These are phyloP conservation scores for Mycena latifolia DNA, from an alignment of 768 basidiomycete species.

Conservation along the genomic window DNA sequence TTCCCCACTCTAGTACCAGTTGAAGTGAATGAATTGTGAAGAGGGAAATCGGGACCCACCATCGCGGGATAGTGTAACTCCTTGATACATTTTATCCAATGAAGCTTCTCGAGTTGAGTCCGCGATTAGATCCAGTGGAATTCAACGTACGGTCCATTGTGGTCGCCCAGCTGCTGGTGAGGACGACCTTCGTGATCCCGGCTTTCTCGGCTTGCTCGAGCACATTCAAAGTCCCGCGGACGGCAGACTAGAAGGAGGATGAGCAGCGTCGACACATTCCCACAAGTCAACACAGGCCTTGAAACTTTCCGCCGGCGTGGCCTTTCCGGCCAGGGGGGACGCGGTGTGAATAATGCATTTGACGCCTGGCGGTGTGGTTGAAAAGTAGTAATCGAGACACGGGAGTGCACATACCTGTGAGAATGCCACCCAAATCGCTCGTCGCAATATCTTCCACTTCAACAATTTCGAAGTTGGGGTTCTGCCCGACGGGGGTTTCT, in stretches of 20 bases:
- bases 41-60: too few relatives aligned
- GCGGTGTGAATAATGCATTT: too few relatives aligned
- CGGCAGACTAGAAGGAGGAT: neutral
- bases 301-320: too few relatives aligned
- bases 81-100: slow-evolving; percentile 10
- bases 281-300: too few relatives aligned
- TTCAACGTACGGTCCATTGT: slow-evolving; percentile 11
- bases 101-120: neutral
- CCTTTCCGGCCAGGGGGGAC: too few relatives aligned
- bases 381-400: too few relatives aligned
- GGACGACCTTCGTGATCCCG: slow-evolving; percentile 10
- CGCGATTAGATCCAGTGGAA: too few relatives aligned
- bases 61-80: neutral
- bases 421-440: neutral
- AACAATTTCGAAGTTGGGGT: slow-evolving; percentile 7
- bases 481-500: neutral
- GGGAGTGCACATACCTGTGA: neutral
- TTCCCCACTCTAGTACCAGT: slow-evolving; percentile 48
- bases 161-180: slow-evolving; percentile 17
- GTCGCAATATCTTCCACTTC: slow-evolving; percentile 2
- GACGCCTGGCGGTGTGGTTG: too few relatives aligned
- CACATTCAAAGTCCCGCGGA: slow-evolving; percentile 9
- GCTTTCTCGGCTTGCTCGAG: slow-evolving; percentile 14
- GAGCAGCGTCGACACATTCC: neutral
- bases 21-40: neutral